Evolutionary conservation across 257 asterid genomes (phyloP).

Genomic region (Nicotiana attenuata): DNA sequence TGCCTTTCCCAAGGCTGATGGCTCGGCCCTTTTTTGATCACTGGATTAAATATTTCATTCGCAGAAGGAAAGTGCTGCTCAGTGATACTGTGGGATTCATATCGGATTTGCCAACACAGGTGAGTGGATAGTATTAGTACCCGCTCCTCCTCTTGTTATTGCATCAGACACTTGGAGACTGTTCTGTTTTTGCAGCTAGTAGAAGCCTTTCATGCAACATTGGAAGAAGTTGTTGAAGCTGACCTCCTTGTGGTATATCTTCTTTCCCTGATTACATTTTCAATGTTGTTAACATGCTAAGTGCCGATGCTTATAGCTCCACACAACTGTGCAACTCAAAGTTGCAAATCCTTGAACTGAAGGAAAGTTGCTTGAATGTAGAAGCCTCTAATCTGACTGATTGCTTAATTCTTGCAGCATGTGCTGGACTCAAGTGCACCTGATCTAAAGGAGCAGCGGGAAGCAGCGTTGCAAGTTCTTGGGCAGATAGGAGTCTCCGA

Average conservation of each 20-base stretch:
- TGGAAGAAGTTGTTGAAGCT: conserved; percentile 97
- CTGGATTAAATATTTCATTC: not conserved
- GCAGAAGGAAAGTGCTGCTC: conserved; percentile 86
- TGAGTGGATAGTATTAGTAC: conserved; percentile 18
- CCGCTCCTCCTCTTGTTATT: conserved; percentile 13
- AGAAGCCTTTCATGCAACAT: conserved; percentile 93
- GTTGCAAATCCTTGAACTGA: not conserved
- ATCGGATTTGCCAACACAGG: conserved; percentile 97
- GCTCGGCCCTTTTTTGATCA: conserved; percentile 3
- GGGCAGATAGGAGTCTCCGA: conserved; percentile 65
- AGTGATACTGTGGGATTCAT: conserved; percentile 98
- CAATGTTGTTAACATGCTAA: not conserved
- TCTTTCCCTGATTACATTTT: not conserved
- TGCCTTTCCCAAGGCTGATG: not conserved
- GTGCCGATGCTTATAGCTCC: not conserved
- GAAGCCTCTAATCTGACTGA: not conserved
- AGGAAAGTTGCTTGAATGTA: not conserved
- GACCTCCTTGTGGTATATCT: conserved; percentile 91
- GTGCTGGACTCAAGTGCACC: conserved; percentile 91
- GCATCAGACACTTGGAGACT: conserved; percentile 6
- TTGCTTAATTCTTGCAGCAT: conserved; percentile 50
- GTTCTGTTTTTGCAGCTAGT: conserved; percentile 55
- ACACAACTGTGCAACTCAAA: not conserved
- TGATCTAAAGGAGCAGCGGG: conserved; percentile 63
- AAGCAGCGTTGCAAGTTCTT: conserved; percentile 80